A percentile compares a stretch with the other conserved stretches of the same genome.
Evolutionary conservation across 139 green algal species (phyloP).

Genomic region (Chlamydomonas sp.): DNA sequence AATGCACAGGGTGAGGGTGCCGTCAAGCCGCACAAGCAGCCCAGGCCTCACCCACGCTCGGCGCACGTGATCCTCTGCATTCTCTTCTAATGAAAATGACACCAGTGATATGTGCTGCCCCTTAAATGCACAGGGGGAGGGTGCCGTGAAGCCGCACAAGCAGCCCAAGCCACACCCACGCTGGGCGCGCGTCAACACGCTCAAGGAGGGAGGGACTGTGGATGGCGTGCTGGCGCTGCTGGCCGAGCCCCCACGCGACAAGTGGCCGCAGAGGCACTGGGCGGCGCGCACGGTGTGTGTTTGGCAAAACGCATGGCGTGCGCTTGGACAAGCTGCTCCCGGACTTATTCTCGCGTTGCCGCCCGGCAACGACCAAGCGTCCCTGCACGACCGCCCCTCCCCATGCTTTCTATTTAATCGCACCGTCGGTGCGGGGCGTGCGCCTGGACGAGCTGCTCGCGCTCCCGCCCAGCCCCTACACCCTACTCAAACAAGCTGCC

Average conservation of each 20-base stretch:
- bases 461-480: too few species aligned
- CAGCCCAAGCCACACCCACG: conserved; percentile 32
- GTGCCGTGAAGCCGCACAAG: conserved; percentile 34
- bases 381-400: background rate
- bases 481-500: too few species aligned
- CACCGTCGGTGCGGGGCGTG: too few species aligned
- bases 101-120: too few species aligned
- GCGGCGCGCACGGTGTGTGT: background rate
- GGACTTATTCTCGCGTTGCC: background rate
- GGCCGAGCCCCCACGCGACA: background rate
- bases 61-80: too few species aligned
- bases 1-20: too few species aligned
- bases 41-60: too few species aligned
- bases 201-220: conserved; percentile 46
- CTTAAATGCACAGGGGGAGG: conserved; percentile 55
- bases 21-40: too few species aligned
- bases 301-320: background rate
- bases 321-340: background rate
- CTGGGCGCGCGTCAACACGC: conserved; percentile 64
- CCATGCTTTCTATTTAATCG: background rate
- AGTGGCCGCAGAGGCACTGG: background rate
- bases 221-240: conserved; percentile 51
- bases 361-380: too few species aligned
- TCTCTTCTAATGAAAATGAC: too few species aligned
- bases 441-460: too few species aligned